Conservation (phyloP, 179 eudicot species). For the Actinidia chinensis region DNA sequence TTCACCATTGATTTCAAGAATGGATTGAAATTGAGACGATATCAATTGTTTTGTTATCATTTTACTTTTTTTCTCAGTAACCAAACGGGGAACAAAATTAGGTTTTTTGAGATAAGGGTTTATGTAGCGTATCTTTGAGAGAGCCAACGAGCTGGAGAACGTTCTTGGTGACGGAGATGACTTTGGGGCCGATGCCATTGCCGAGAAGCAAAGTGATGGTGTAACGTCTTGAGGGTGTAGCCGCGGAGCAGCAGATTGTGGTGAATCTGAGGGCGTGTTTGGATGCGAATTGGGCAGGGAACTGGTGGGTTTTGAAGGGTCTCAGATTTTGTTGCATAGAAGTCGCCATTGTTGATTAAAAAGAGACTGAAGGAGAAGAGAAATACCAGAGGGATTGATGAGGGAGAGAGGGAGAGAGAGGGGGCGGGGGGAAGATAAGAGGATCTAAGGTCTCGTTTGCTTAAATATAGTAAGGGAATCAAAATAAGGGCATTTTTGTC, state of each 20-base stretch:
- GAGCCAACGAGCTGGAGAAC: slow-evolving; percentile 70
- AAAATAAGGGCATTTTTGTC: no score
- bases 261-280: slow-evolving; percentile 18
- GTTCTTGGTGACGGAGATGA: slow-evolving; percentile 73
- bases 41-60: not conserved
- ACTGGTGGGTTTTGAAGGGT: slow-evolving; percentile 25
- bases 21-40: no score
- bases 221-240: slow-evolving; percentile 48
- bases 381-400: no score
- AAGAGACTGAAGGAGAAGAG: no score
- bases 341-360: slow-evolving; percentile 41
- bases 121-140: slow-evolving; percentile 44
- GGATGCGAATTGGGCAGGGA: slow-evolving; percentile 16
- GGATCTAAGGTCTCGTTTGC: no score
- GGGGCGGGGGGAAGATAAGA: no score
- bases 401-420: no score
- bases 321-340: slow-evolving; percentile 30
- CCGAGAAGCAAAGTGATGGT: slow-evolving; percentile 83
- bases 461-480: no score
- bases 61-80: not conserved
- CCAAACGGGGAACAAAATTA: not conserved
- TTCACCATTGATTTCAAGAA: no score
- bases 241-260: slow-evolving; percentile 52
- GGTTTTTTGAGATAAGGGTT: not conserved
- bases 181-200: slow-evolving; percentile 97